Evolutionary conservation across 139 green algal species (phyloP).

Genomic region (Raphidocelis subcapitata): DNA sequence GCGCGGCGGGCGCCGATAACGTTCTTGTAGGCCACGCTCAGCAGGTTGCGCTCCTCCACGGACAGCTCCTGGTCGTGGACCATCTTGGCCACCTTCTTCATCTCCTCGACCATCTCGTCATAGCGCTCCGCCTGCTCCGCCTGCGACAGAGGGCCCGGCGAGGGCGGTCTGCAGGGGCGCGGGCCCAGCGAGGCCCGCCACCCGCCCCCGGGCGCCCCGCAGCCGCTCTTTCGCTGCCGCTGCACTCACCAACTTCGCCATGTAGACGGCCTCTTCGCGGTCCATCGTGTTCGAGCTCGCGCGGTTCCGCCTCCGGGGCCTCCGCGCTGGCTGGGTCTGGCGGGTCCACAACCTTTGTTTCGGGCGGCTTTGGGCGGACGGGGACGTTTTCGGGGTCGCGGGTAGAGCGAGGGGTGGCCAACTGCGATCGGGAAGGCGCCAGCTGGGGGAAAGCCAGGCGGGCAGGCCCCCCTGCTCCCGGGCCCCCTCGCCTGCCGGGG

Average conservation of each 20-base stretch:
- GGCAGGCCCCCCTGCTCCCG: too few relatives aligned
- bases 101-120: slow-evolving; percentile 76
- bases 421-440: too few relatives aligned
- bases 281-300: too few relatives aligned
- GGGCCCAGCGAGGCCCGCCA: background rate
- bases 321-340: too few relatives aligned
- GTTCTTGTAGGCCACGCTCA: slow-evolving; percentile 92
- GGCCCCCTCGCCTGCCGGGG: too few relatives aligned
- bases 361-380: too few relatives aligned
- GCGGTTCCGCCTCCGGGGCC: too few relatives aligned
- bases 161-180: background rate
- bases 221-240: background rate
- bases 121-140: slow-evolving; percentile 12
- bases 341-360: too few relatives aligned
- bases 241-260: slow-evolving; percentile 91
- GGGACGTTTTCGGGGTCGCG: too few relatives aligned
- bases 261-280: slow-evolving; percentile 75
- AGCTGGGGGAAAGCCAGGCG: too few relatives aligned
- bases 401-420: too few relatives aligned
- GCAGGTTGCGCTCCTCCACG: slow-evolving; percentile 98
- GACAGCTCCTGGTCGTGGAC: slow-evolving; percentile 90
- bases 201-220: background rate
- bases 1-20: slow-evolving; percentile 85
- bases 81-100: slow-evolving; percentile 93
- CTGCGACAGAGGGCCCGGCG: background rate